Conservation (phyloP, 2,329 filamentous ascomycete species). For the Venturia aucupariae region DNA sequence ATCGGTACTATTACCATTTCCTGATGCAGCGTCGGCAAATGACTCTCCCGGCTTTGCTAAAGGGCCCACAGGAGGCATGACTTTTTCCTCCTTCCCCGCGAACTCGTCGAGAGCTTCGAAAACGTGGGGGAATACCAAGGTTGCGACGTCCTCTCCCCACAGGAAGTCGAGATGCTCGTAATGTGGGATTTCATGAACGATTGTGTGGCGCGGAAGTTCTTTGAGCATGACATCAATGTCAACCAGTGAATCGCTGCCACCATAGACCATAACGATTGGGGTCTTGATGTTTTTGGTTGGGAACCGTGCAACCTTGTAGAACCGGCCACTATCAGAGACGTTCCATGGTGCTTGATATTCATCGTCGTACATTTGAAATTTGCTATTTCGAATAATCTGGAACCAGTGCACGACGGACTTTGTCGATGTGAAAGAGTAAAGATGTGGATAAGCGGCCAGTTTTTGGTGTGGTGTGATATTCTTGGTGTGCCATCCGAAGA, state of each 20-base stretch:
- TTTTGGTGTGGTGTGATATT: slow-evolving; percentile 88
- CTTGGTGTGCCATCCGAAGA: slow-evolving; percentile 80
- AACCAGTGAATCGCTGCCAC: slow-evolving; percentile 85
- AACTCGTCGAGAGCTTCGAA: slow-evolving; percentile 77
- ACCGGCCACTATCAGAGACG: slow-evolving; percentile 63
- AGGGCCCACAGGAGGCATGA: neutral
- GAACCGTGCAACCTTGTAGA: slow-evolving; percentile 94
- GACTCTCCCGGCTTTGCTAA: neutral
- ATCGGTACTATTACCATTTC: neutral
- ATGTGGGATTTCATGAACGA: slow-evolving; percentile 77
- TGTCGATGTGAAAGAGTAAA: slow-evolving; percentile 94
- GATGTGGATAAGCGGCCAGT: slow-evolving; percentile 85
- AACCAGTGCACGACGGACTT: slow-evolving; percentile 99
- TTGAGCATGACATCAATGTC: slow-evolving; percentile 89
- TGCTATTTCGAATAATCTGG: slow-evolving; percentile 93
- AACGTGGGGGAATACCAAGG: slow-evolving; percentile 81
- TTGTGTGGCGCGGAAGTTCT: slow-evolving; percentile 75
- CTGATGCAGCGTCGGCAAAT: slow-evolving; percentile 1
- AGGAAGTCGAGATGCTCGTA: slow-evolving; percentile 97
- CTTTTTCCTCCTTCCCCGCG: slow-evolving; percentile 19
- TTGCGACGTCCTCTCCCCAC: slow-evolving; percentile 80
- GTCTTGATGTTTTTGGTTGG: slow-evolving; percentile 96
- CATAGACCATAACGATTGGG: slow-evolving; percentile 86
- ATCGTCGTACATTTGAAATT: slow-evolving; percentile 98
- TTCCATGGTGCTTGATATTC: slow-evolving; percentile 72